These are phyloP conservation scores for Phytophthora hibernalis DNA, from an alignment of 352 stramenopile genomes.

Conservation along the genomic window DNA sequence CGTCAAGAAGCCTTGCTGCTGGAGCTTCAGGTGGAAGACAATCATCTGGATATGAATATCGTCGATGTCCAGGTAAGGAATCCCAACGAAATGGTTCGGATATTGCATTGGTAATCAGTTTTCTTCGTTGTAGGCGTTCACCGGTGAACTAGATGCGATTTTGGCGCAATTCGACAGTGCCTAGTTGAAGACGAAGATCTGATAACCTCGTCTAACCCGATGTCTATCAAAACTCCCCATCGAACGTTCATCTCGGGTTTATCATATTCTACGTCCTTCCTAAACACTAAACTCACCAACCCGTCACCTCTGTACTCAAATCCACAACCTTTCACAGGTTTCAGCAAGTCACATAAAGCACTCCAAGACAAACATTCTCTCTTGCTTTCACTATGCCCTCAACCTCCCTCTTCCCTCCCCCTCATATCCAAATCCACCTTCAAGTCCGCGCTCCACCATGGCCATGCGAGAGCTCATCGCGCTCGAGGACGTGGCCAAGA, in stretches of 20 bases:
- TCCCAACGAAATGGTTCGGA: not conserved
- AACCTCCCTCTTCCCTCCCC: not conserved
- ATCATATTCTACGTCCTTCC: not conserved
- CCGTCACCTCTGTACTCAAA: not conserved
- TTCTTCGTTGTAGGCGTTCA: conserved; percentile 36
- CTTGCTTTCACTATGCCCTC: conserved; percentile 5
- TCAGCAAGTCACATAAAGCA: not conserved
- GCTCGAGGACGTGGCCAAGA: conserved; percentile 89
- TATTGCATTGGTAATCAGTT: not conserved
- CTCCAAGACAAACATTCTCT: not conserved
- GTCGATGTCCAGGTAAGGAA: conserved; percentile 50
- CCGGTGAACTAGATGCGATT: conserved; percentile 55
- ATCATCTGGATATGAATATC: conserved; percentile 55
- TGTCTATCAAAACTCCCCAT: not conserved
- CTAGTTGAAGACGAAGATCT: conserved; percentile 28
- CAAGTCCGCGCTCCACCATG: conserved; percentile 8
- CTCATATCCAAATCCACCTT: conserved; percentile 32
- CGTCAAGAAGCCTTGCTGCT: conserved; percentile 44
- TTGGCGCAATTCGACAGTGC: conserved; percentile 53
- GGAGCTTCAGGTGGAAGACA: conserved; percentile 46
- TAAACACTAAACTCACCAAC: not conserved
- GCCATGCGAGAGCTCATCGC: conserved; percentile 57
- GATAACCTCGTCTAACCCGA: conserved; percentile 8
- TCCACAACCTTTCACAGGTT: not conserved
- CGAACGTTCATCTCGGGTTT: not conserved